Evolutionary conservation across 1,284 basidiomycete species (phyloP).

Genomic region (Xerocomus cyaneibrunnescens): DNA sequence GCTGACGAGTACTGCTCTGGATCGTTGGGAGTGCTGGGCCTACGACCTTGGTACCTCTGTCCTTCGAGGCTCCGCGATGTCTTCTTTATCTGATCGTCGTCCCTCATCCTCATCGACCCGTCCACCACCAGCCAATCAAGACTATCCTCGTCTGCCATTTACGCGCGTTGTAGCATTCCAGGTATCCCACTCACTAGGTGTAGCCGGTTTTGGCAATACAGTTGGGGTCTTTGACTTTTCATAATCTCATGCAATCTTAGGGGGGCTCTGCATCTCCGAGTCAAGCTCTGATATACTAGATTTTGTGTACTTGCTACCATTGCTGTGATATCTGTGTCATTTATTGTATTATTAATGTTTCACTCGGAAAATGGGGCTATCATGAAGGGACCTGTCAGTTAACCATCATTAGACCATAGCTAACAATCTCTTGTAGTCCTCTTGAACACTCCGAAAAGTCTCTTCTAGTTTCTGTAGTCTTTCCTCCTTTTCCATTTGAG

Average conservation of each 20-base stretch:
- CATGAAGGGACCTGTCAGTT: neutral
- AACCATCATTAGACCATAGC: constrained; percentile 43
- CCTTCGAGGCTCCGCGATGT: constrained; percentile 52
- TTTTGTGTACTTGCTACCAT: constrained; percentile 20
- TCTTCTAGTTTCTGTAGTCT: constrained; percentile 88
- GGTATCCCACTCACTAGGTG: constrained; percentile 45
- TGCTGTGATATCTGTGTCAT: constrained; percentile 18
- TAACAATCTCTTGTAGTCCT: constrained; percentile 86
- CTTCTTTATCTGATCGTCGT: constrained; percentile 39
- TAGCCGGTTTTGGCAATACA: constrained; percentile 81
- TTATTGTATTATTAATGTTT: constrained; percentile 28
- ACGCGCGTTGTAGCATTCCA: constrained; percentile 69
- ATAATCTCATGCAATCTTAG: constrained; percentile 11
- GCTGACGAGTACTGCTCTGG: constrained; percentile 59
- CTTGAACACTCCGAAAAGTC: constrained; percentile 85
- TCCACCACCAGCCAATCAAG: constrained; percentile 17
- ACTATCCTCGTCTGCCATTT: constrained; percentile 66
- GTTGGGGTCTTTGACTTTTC: constrained; percentile 61
- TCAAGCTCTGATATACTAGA: constrained; percentile 3
- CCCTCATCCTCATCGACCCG: constrained; percentile 11
- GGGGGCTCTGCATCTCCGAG: neutral
- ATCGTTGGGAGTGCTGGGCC: constrained; percentile 79
- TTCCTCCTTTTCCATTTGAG: constrained; percentile 83
- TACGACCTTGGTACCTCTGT: constrained; percentile 56
- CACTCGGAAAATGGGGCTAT: neutral